Conservation (phyloP, 1,284 basidiomycete genomes). For the Heimioporus retisporus region DNA sequence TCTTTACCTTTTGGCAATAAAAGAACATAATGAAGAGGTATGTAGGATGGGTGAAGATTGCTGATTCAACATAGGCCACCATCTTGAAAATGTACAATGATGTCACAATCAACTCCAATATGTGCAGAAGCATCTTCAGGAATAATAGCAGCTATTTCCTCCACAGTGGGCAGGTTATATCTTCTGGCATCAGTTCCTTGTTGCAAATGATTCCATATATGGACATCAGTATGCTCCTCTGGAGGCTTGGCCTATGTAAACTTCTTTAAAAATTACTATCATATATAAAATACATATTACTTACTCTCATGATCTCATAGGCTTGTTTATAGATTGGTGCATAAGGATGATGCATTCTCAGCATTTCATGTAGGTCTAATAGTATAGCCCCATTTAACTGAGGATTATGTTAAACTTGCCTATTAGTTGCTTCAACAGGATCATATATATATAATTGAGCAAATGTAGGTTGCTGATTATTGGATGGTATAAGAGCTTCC, state of each 20-base stretch:
- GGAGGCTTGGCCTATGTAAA: not conserved
- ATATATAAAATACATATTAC: not conserved
- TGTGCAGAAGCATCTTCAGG: conserved; percentile 29
- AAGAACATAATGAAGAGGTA: conserved; percentile 51
- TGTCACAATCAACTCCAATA: conserved; percentile 6
- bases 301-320: not conserved
- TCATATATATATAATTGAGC: too few relatives aligned
- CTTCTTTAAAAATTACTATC: not conserved
- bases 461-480: too few relatives aligned
- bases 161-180: conserved; percentile 20
- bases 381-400: not conserved
- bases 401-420: not conserved
- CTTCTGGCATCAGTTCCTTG: too few relatives aligned
- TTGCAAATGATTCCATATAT: too few relatives aligned
- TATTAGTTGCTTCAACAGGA: too few relatives aligned
- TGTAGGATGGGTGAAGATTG: conserved; percentile 48
- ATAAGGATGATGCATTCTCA: not conserved
- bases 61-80: conserved; percentile 44
- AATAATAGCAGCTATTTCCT: conserved; percentile 41
- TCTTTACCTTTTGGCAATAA: conserved; percentile 50
- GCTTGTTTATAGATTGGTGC: not conserved
- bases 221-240: too few relatives aligned
- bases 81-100: conserved; percentile 20
- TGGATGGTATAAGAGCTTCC: too few relatives aligned
- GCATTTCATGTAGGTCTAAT: not conserved